Evolutionary conservation across 495 filamentous ascomycete species (phyloP).

Genomic region (Podospora bellae-mahoneyi): DNA sequence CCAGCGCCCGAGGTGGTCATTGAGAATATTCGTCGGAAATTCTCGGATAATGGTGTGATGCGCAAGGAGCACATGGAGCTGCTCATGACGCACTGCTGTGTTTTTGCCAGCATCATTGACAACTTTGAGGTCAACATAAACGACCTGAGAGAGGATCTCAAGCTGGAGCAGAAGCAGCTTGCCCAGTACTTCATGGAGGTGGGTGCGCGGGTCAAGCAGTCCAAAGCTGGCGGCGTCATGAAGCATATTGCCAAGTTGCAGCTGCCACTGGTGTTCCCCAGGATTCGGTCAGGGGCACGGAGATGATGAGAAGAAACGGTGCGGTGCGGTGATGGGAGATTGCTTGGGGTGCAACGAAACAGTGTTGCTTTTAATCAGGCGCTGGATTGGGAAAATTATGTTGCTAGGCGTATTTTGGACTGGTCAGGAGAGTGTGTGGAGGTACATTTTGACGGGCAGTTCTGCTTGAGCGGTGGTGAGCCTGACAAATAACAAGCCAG

Average conservation of each 20-base stretch:
- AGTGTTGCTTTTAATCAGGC: background rate
- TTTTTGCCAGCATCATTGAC: constrained; percentile 66
- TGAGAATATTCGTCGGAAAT: constrained; percentile 64
- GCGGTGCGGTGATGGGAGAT: background rate
- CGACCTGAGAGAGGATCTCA: constrained; percentile 74
- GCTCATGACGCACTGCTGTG: constrained; percentile 66
- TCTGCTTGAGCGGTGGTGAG: background rate
- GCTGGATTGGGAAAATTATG: constrained; percentile 2
- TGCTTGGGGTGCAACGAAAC: background rate
- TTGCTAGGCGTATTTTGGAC: background rate
- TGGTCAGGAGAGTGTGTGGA: background rate
- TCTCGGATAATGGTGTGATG: constrained; percentile 59
- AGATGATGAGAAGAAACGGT: background rate
- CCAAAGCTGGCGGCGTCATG: constrained; percentile 48
- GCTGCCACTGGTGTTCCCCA: constrained; percentile 81
- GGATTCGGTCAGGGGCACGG: constrained; percentile 33
- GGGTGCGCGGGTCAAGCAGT: constrained; percentile 60
- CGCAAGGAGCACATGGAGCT: constrained; percentile 61
- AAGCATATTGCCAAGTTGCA: constrained; percentile 65
- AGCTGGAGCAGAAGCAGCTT: constrained; percentile 64
- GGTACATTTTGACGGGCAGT: background rate
- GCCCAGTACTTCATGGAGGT: constrained; percentile 75
- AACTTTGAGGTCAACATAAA: constrained; percentile 72
- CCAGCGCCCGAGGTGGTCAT: constrained; percentile 61
- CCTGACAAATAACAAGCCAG: background rate